Conservation (phyloP, 345 rosid species). For the Eucalyptus microcorys region DNA sequence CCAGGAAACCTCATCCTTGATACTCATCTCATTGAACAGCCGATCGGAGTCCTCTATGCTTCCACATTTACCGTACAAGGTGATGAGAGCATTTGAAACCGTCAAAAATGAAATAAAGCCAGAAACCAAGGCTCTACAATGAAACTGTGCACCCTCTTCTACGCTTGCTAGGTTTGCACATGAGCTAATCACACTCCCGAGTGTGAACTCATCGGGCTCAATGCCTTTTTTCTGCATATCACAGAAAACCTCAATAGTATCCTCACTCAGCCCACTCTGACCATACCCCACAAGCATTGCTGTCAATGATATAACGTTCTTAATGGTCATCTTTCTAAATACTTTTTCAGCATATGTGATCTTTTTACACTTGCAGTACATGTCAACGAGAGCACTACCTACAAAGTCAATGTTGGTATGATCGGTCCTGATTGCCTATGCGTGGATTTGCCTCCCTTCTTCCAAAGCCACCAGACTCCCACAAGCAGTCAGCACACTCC, state of each 20-base stretch:
- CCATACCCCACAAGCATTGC: conserved; percentile 91
- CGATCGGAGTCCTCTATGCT: conserved; percentile 40
- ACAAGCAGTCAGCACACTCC: conserved; percentile 77
- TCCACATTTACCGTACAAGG: conserved; percentile 87
- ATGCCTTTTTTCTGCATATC: conserved; percentile 69
- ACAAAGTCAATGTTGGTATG: conserved; percentile 51
- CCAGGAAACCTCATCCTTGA: conserved; percentile 82
- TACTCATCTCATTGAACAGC: conserved; percentile 63
- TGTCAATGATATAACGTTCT: conserved; percentile 90
- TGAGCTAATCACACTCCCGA: conserved; percentile 81
- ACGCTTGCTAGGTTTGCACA: conserved; percentile 80
- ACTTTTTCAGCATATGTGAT: conserved; percentile 49
- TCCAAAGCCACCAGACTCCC: conserved; percentile 39
- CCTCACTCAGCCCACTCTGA: conserved; percentile 65
- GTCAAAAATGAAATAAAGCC: conserved; percentile 49
- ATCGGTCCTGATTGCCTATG: conserved; percentile 38
- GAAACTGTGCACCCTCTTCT: conserved; percentile 89
- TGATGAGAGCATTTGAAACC: conserved; percentile 78
- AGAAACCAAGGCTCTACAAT: conserved; percentile 48
- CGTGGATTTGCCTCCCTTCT: conserved; percentile 71
- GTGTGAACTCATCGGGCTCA: conserved; percentile 64
- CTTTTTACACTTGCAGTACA: conserved; percentile 76
- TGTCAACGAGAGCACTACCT: conserved; percentile 87
- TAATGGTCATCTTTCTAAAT: conserved; percentile 41
- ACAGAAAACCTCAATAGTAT: conserved; percentile 53